These are phyloP conservation scores for Thymus quinquecostatus DNA, from an alignment of 257 asterid genomes.

Conservation along the genomic window DNA sequence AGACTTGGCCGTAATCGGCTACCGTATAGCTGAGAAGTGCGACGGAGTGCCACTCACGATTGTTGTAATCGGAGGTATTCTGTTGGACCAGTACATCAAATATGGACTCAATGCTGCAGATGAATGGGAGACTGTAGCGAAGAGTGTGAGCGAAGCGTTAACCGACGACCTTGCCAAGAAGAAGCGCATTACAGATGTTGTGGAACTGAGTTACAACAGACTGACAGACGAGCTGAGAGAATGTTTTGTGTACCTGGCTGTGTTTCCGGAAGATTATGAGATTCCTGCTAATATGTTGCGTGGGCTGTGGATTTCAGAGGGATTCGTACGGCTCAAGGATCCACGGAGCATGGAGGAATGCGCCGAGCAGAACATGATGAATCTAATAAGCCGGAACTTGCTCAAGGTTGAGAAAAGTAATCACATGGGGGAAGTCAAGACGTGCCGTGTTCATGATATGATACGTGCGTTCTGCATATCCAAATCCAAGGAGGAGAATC, in stretches of 20 bases:
- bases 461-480: constrained; percentile 48
- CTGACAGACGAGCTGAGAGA: constrained; percentile 44
- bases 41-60: constrained; percentile 54
- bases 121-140: constrained; percentile 34
- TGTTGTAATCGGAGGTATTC: constrained; percentile 41
- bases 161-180: not conserved
- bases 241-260: constrained; percentile 55
- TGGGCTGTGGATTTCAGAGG: constrained; percentile 56
- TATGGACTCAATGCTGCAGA: not conserved
- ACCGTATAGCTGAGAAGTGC: constrained; percentile 41
- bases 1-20: constrained; percentile 25
- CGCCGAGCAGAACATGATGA: constrained; percentile 42
- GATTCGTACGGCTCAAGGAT: constrained; percentile 34
- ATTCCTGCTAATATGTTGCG: constrained; percentile 42
- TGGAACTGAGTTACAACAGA: constrained; percentile 48
- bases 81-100: not conserved
- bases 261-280: constrained; percentile 44
- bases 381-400: constrained; percentile 45
- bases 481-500: constrained; percentile 35
- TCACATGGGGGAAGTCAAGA: constrained; percentile 42
- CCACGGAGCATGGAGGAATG: constrained; percentile 36
- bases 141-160: not conserved
- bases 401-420: constrained; percentile 39
- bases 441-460: constrained; percentile 51
- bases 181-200: constrained; percentile 20